Percentiles rank a stretch among this genome's conserved stretches.
Conservation (phyloP, 495 filamentous ascomycete genomes). For the Penicillium canariense region DNA sequence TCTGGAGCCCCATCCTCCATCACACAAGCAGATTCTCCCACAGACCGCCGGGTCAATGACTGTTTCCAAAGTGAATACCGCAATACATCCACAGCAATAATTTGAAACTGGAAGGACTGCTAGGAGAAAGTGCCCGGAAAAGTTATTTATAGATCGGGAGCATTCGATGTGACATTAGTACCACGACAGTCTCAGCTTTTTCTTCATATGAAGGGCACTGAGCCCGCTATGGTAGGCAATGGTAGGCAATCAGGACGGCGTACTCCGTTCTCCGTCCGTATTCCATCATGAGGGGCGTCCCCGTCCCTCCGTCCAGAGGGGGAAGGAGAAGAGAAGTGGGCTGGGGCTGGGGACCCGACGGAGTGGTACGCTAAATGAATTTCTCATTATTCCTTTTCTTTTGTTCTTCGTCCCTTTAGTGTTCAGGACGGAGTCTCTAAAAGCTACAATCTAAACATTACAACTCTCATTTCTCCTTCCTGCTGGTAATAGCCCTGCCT, state of each 20-base stretch:
- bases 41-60: not conserved
- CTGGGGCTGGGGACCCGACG: slow-evolving; percentile 11
- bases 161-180: too few relatives aligned
- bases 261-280: too few relatives aligned
- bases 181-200: too few relatives aligned
- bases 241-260: too few relatives aligned
- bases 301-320: not conserved
- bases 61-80: not conserved
- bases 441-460: too few relatives aligned
- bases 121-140: too few relatives aligned
- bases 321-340: not conserved
- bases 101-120: too few relatives aligned
- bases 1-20: not conserved
- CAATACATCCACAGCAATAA: not conserved
- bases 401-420: not conserved
- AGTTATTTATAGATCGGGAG: too few relatives aligned
- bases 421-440: too few relatives aligned
- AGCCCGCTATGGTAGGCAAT: too few relatives aligned
- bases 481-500: not conserved
- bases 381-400: not conserved
- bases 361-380: slow-evolving; percentile 13
- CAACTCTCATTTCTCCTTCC: not conserved
- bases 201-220: too few relatives aligned
- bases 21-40: not conserved
- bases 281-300: not conserved